Base-by-base conservation (phyloP, 306 rosid species). In the Prinsepia uniflora region DNA sequence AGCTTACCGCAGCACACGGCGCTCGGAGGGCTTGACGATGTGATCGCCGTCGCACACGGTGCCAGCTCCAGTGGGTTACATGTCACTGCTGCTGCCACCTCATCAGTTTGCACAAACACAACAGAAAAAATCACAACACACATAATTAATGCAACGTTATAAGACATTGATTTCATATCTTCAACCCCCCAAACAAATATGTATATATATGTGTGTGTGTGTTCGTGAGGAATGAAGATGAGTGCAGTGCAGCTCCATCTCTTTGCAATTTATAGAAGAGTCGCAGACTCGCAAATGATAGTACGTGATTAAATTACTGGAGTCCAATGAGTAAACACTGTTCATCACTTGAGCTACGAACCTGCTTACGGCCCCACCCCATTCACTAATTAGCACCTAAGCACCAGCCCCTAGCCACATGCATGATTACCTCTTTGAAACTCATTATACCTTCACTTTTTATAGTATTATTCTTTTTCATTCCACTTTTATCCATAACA, bases 51-150 rank as follows among this genome's bases (percentile, higher is more conserved):
- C 0, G 76, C 82, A 50, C 85, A 87, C 20, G 89, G 73, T 61
- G 81, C 79, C 63, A 87, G 76, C 76, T 82, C 77, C 57, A 76
- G 17, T 12, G 84, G 82, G 66, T 82, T 81, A 44, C 90, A 83
- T 0, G 79, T 83, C 43, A 81, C 79, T 41, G 77, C 85, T 76
- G 72, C 75, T 14, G 76, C 59, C 50, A 42, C n/a, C 64, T 70
- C n/a, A 60, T 71, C 53, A 53, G 77, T 58, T 49, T 67, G 20
- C 19, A 72, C 70, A 39, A 60, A 40, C 0, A 81, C 34, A 24
- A 72, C 14, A 53, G 14, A 63, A 3, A 83, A 39, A 43, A 42
- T 9, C 67, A 76, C 10, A 7, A 82, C 20, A 75, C 65, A 81
- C 15, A 81, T 6, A 10, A 17, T 66, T 30, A 30, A 30, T 52